Percentiles rank a stretch among this genome's conserved stretches.
These are phyloP conservation scores for Lactifluus subvellereus DNA, from an alignment of 768 basidiomycete genomes.

Conservation along the genomic window DNA sequence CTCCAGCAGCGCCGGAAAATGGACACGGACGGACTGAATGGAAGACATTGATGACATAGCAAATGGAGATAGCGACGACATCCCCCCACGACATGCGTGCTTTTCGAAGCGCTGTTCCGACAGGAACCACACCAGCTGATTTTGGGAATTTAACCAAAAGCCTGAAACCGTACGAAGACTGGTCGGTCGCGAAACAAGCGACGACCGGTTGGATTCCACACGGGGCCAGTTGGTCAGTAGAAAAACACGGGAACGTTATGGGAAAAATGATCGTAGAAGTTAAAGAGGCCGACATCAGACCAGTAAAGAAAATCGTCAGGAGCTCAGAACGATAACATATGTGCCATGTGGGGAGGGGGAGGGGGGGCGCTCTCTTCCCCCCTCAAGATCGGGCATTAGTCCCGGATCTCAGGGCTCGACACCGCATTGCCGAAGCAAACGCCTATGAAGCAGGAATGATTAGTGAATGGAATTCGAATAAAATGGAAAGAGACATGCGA, in stretches of 20 bases:
- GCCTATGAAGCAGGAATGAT: conserved; percentile 1
- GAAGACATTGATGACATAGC: conserved; percentile 20
- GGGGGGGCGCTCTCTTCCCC: not conserved
- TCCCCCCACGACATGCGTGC: conserved; percentile 13
- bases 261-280: conserved; percentile 1
- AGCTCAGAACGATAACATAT: not conserved
- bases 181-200: not conserved
- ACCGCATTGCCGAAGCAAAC: conserved; percentile 7
- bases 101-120: conserved; percentile 5
- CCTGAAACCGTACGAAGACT: conserved; percentile 1
- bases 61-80: conserved; percentile 20
- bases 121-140: conserved; percentile 9
- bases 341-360: not conserved
- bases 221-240: conserved; percentile 1
- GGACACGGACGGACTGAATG: conserved; percentile 28
- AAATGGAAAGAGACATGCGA: conserved; percentile 10
- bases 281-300: conserved; percentile 2
- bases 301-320: conserved; percentile 1
- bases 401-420: not conserved
- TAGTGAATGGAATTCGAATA: not conserved
- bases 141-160: conserved; percentile 13
- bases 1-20: conserved; percentile 32
- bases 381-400: not conserved
- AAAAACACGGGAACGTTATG: not conserved
- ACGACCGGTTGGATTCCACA: not conserved